Evolutionary conservation across 1,139 yeast genomes (phyloP).

Genomic region (Hemisphaericaspora xylofermentans): DNA sequence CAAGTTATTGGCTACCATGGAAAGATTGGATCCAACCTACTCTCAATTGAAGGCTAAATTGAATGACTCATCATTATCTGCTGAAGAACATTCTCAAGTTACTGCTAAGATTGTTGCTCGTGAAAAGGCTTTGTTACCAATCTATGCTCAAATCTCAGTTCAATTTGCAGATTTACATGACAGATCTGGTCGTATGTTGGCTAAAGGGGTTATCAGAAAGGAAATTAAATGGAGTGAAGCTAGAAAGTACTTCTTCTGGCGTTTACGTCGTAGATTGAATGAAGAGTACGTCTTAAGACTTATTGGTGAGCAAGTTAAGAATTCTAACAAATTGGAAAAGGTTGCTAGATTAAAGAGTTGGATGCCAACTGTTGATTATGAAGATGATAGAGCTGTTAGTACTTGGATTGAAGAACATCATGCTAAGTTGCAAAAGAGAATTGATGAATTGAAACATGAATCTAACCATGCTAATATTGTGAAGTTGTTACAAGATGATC

Average conservation of each 20-base stretch:
- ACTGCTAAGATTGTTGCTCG: conserved; percentile 71
- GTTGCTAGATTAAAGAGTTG: conserved; percentile 85
- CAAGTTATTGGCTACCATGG: conserved; percentile 84
- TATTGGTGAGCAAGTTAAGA: conserved; percentile 63
- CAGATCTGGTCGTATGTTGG: conserved; percentile 95
- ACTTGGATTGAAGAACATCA: conserved; percentile 85
- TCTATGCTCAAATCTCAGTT: conserved; percentile 87
- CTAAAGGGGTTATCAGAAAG: conserved; percentile 85
- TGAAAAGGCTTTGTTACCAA: conserved; percentile 78
- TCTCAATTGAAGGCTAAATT: conserved; percentile 63
- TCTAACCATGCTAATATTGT: conserved; percentile 61
- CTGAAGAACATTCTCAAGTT: conserved; percentile 66
- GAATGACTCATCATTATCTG: conserved; percentile 48
- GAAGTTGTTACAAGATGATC: conserved; percentile 56
- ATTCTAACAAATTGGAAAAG: conserved; percentile 72
- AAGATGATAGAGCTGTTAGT: conserved; percentile 77
- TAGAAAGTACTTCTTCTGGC: conserved; percentile 98
- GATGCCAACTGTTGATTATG: conserved; percentile 73
- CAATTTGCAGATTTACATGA: conserved; percentile 98
- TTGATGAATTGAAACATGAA: conserved; percentile 67
- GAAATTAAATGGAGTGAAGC: conserved; percentile 85
- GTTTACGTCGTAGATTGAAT: conserved; percentile 92
- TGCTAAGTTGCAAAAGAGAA: conserved; percentile 55
- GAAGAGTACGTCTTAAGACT: conserved; percentile 85
- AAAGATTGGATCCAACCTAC: conserved; percentile 78